Conservation (phyloP, 2,329 filamentous ascomycete genomes). For the Botrytis deweyae region DNA sequence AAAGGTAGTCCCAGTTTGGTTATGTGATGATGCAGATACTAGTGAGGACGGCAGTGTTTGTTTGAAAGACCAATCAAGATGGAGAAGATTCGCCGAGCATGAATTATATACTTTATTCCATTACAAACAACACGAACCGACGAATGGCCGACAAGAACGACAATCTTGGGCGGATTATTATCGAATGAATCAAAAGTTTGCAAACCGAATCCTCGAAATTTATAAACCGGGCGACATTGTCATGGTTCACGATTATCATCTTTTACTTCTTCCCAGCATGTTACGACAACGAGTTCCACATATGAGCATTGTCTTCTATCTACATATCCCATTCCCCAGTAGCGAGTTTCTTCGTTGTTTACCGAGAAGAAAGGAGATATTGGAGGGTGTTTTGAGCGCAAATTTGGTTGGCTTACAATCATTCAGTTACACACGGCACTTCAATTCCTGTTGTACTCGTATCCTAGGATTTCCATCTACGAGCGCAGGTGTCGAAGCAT, state of each 20-base stretch:
- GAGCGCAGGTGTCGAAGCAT: conserved; percentile 80
- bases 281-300: conserved; percentile 81
- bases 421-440: conserved; percentile 92
- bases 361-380: conserved; percentile 81
- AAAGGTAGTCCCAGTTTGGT: conserved; percentile 84
- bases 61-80: conserved; percentile 79
- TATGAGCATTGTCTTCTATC: conserved; percentile 91
- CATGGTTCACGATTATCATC: conserved; percentile 90
- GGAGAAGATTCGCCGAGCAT: conserved; percentile 87
- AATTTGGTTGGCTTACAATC: conserved; percentile 96
- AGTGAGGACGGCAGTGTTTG: conserved; percentile 61
- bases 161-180: conserved; percentile 91
- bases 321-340: conserved; percentile 92
- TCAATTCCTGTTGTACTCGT: conserved; percentile 88
- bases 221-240: conserved; percentile 94
- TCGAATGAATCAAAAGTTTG: conserved; percentile 88
- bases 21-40: conserved; percentile 72
- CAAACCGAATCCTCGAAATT: conserved; percentile 79
- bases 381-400: conserved; percentile 85
- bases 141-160: conserved; percentile 77
- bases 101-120: conserved; percentile 92
- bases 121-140: conserved; percentile 92
- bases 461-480: conserved; percentile 90
- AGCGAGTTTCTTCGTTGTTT: conserved; percentile 93
- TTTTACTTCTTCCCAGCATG: conserved; percentile 85